Percentiles rank a stretch among this genome's conserved stretches.
phyloP scores from a whole-genome alignment of 2,329 filamentous ascomycete species.

The Pezicula neosporulosa region DNA sequence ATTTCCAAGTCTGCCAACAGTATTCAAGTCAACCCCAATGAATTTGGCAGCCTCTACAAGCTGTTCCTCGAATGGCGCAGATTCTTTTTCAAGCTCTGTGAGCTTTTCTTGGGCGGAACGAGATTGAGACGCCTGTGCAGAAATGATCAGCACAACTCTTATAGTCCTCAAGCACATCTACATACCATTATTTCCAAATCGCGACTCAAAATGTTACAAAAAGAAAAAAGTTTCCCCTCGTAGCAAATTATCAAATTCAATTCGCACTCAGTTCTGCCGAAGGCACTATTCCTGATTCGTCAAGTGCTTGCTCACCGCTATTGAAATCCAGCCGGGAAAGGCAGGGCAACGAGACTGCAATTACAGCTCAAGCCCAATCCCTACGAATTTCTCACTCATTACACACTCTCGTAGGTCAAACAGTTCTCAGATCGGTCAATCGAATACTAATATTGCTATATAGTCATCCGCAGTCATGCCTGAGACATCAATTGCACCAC shows the following conservation, averaged over 20 bases:
- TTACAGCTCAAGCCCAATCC: not conserved
- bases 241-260: not conserved
- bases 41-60: constrained; percentile 29
- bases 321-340: not conserved
- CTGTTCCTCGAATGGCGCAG: constrained; percentile 30
- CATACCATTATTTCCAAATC: not conserved
- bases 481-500: constrained; percentile 40
- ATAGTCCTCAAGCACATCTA: not conserved
- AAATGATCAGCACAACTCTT: constrained; percentile 9
- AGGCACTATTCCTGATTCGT: constrained; percentile 4
- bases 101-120: constrained; percentile 27
- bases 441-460: not conserved
- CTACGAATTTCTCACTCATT: not conserved
- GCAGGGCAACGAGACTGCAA: not conserved
- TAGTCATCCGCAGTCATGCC: constrained; percentile 17
- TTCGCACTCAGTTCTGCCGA: constrained; percentile 5
- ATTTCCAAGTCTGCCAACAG: constrained; percentile 8
- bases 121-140: constrained; percentile 23
- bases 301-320: not conserved
- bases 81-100: constrained; percentile 26
- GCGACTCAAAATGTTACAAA: not conserved
- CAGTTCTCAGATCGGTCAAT: not conserved
- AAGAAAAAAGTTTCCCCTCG: constrained; percentile 4
- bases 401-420: not conserved
- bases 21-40: constrained; percentile 23